Evolutionary conservation across 345 rosid species (phyloP).

Genomic region (Salix exigua): DNA sequence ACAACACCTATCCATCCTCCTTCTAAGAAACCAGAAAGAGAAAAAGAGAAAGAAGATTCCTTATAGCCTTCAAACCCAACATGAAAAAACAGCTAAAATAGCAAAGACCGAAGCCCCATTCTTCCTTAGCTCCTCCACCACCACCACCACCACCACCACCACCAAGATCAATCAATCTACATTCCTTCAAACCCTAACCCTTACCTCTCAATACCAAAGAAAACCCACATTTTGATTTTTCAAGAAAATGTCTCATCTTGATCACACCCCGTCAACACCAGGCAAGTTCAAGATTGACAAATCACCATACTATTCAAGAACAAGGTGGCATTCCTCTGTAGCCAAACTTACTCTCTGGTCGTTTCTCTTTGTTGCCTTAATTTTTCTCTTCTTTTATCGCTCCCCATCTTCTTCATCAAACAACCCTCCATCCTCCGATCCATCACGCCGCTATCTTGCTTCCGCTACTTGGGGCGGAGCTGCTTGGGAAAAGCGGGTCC

Average conservation of each 20-base stretch:
- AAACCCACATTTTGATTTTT: not conserved
- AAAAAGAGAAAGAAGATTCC: constrained; percentile 13
- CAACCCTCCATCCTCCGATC: constrained; percentile 53
- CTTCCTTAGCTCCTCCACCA: not conserved
- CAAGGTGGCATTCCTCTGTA: constrained; percentile 70
- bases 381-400: constrained; percentile 79
- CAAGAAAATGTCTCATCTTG: constrained; percentile 63
- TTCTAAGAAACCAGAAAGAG: constrained; percentile 48
- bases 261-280: constrained; percentile 76
- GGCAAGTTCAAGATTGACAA: constrained; percentile 98
- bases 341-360: constrained; percentile 84
- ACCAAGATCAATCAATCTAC: not conserved
- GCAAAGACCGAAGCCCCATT: not conserved
- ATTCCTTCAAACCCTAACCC: constrained; percentile 6
- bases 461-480: constrained; percentile 72
- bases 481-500: constrained; percentile 66
- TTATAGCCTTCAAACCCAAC: not conserved
- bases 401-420: constrained; percentile 52
- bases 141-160: not conserved
- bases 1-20: constrained; percentile 25
- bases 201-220: not conserved
- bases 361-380: constrained; percentile 62
- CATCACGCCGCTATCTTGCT: constrained; percentile 78
- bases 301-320: constrained; percentile 50
- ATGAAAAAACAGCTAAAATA: constrained; percentile 4